These are phyloP conservation scores for Fusarium sp. DNA, from an alignment of 2,329 filamentous ascomycete genomes.

Conservation along the genomic window DNA sequence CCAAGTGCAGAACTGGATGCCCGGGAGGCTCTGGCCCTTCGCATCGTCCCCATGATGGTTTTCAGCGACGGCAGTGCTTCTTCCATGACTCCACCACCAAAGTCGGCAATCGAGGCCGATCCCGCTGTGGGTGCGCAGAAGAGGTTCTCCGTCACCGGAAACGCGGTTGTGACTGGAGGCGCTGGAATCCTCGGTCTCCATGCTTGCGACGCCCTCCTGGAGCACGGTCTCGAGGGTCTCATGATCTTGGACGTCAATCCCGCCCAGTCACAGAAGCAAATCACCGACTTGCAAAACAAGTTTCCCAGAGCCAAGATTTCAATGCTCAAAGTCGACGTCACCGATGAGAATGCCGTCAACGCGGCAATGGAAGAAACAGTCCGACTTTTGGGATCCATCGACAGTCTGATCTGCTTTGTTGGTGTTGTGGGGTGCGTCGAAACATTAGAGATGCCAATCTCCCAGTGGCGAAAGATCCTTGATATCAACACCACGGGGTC, in stretches of 20 bases:
- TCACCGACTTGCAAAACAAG: conserved; percentile 7
- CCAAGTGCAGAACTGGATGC: background rate
- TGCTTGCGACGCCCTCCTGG: conserved; percentile 71
- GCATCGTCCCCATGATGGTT: background rate
- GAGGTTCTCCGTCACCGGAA: conserved; percentile 15
- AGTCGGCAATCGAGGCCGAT: background rate
- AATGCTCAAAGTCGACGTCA: conserved; percentile 21
- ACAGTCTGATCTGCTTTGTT: conserved; percentile 26
- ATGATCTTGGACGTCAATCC: conserved; percentile 69
- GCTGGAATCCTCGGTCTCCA: conserved; percentile 24
- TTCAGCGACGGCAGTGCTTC: background rate
- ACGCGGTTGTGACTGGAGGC: conserved; percentile 69
- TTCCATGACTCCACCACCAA: background rate
- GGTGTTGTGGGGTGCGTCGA: conserved; percentile 53
- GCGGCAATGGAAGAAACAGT: conserved; percentile 13
- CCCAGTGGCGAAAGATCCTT: conserved; percentile 72
- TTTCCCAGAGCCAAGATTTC: conserved; percentile 28
- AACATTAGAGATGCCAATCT: conserved; percentile 67
- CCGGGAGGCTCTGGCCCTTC: background rate
- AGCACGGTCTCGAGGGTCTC: conserved; percentile 71
- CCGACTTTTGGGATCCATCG: conserved; percentile 14
- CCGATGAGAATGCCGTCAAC: conserved; percentile 15
- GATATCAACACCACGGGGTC: conserved; percentile 79
- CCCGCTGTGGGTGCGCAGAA: background rate
- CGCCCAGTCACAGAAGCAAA: conserved; percentile 49